A percentile compares a stretch with the other conserved stretches of the same genome.
phyloP scores from a whole-genome alignment of 306 rosid genomes.

The Erythrophleum fordii region DNA sequence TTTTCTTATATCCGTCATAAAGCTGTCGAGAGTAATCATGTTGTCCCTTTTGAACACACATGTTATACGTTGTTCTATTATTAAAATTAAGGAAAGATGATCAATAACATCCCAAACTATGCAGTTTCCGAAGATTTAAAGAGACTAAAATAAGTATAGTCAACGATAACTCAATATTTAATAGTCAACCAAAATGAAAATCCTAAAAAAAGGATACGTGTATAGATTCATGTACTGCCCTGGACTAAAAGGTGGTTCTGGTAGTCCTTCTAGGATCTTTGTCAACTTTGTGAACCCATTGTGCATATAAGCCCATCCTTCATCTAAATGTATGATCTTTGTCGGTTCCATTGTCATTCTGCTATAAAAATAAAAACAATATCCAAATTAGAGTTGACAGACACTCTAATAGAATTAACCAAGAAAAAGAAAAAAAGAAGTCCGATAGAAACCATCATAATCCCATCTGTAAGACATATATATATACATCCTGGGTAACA shows the following conservation, averaged over 20 bases:
- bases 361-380: conserved; percentile 15
- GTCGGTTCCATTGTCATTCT: conserved; percentile 37
- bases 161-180: not conserved
- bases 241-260: conserved; percentile 37
- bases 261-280: conserved; percentile 51
- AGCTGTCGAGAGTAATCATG: conserved; percentile 57
- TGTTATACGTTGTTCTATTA: conserved; percentile 59
- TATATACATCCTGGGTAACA: too few species aligned
- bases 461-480: too few species aligned
- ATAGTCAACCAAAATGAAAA: not conserved
- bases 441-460: too few species aligned
- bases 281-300: conserved; percentile 49
- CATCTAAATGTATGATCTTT: conserved; percentile 37
- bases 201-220: conserved; percentile 46
- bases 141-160: too few species aligned
- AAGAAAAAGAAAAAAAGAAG: too few species aligned
- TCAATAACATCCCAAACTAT: not conserved
- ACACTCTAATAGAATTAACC: too few species aligned
- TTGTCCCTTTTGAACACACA: conserved; percentile 65
- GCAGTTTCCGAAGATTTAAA: too few species aligned
- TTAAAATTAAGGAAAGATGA: conserved; percentile 38
- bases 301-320: conserved; percentile 51
- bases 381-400: too few species aligned
- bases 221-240: conserved; percentile 53
- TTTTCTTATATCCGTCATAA: conserved; percentile 52